A percentile compares a stretch with the other conserved stretches of the same genome.
These are phyloP conservation scores for Penicillium sp. DNA, from an alignment of 2,329 filamentous ascomycete species.

Conservation along the genomic window DNA sequence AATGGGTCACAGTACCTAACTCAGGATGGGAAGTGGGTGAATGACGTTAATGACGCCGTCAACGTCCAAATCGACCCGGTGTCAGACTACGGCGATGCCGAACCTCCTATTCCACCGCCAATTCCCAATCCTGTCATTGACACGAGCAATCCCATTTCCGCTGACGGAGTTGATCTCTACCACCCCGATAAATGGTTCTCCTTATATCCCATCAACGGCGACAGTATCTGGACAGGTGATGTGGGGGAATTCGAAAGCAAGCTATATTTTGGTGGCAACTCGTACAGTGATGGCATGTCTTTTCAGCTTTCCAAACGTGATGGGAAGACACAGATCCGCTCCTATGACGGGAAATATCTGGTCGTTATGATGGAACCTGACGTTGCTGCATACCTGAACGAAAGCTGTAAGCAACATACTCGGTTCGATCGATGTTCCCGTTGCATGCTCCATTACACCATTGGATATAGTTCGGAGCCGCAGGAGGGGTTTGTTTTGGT, in stretches of 20 bases:
- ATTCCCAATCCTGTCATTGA: neutral
- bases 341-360: neutral
- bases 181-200: neutral
- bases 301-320: neutral
- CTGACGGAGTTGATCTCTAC: neutral
- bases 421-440: neutral
- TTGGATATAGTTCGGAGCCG: neutral
- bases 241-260: neutral
- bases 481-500: neutral
- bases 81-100: neutral
- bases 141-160: neutral
- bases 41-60: neutral
- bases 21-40: neutral
- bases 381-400: neutral
- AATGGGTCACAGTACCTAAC: neutral
- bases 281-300: neutral
- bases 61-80: neutral
- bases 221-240: neutral
- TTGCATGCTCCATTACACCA: neutral
- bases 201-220: neutral
- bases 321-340: neutral
- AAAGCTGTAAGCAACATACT: neutral
- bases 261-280: neutral
- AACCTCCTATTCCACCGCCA: neutral
- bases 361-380: neutral